Conservation (phyloP, 495 filamentous ascomycete species). For the Apiosordaria backusii region DNA sequence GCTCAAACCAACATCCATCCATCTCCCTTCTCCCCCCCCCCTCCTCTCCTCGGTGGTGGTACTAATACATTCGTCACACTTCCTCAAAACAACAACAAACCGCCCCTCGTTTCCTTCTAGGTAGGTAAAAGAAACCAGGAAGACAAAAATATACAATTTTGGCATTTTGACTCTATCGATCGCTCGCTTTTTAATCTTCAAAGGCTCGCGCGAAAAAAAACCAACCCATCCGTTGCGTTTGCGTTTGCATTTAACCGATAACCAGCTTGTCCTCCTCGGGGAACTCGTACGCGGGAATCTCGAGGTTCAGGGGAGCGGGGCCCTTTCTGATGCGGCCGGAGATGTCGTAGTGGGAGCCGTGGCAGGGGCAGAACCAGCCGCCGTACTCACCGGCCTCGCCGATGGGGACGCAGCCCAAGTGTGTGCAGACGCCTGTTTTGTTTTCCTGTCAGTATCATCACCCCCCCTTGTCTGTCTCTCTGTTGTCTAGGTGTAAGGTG, state of each 20-base stretch:
- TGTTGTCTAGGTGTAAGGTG: too few species aligned
- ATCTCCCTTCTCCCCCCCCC: not conserved
- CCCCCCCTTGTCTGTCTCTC: not conserved
- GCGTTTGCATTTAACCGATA: conserved; percentile 72
- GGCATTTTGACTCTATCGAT: not conserved
- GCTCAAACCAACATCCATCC: not conserved
- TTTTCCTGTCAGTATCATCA: conserved; percentile 16
- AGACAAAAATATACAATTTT: not conserved
- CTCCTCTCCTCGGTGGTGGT: not conserved
- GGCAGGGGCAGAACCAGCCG: conserved; percentile 99
- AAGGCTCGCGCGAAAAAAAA: not conserved
- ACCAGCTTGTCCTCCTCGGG: conserved; percentile 71
- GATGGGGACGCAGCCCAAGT: conserved; percentile 97
- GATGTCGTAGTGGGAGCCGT: conserved; percentile 99
- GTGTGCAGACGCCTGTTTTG: conserved; percentile 85
- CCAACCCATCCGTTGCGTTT: too few species aligned
- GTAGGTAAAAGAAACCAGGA: too few species aligned
- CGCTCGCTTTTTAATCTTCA: not conserved
- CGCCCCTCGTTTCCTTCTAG: not conserved
- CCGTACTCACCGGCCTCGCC: conserved; percentile 97
- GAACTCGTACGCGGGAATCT: conserved; percentile 88
- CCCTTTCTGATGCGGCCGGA: conserved; percentile 94
- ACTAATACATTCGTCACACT: not conserved
- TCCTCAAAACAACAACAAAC: not conserved
- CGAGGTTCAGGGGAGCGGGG: conserved; percentile 93